phyloP scores from a whole-genome alignment of 2,329 filamentous ascomycete genomes.

The Metarhizium album region DNA sequence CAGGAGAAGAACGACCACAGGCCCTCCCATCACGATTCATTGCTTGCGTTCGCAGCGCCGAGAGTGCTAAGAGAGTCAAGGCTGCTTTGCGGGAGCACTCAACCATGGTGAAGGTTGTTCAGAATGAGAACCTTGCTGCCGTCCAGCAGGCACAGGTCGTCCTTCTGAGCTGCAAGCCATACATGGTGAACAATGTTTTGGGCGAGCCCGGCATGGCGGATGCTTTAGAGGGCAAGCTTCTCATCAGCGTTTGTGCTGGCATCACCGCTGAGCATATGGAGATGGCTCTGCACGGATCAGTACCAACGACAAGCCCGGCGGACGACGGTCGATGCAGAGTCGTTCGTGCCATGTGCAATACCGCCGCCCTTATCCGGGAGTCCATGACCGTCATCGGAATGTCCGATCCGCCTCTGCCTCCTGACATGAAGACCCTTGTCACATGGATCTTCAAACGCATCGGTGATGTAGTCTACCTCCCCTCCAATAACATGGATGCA shows the following conservation, averaged over 20 bases:
- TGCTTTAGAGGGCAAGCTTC: conserved; percentile 66
- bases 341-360: conserved; percentile 78
- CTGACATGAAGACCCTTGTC: conserved; percentile 44
- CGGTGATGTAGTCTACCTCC: conserved; percentile 58
- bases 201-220: conserved; percentile 55
- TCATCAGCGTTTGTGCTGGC: conserved; percentile 74
- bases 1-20: conserved; percentile 37
- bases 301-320: conserved; percentile 34
- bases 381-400: conserved; percentile 73
- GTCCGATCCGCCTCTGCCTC: conserved; percentile 44
- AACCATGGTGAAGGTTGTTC: conserved; percentile 51
- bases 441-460: conserved; percentile 70
- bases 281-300: conserved; percentile 46
- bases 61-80: conserved; percentile 58
- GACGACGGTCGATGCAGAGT: conserved; percentile 47
- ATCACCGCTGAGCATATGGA: conserved; percentile 61
- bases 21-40: conserved; percentile 66
- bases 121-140: conserved; percentile 61
- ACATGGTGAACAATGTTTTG: conserved; percentile 60
- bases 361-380: conserved; percentile 65
- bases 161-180: conserved; percentile 71
- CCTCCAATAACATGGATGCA: conserved; percentile 58
- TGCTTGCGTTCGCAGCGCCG: conserved; percentile 64
- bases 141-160: conserved; percentile 60
- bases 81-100: conserved; percentile 53